Evolutionary conservation across 208 protist species (phyloP).

Genomic region (Trypanosoma congolense): DNA sequence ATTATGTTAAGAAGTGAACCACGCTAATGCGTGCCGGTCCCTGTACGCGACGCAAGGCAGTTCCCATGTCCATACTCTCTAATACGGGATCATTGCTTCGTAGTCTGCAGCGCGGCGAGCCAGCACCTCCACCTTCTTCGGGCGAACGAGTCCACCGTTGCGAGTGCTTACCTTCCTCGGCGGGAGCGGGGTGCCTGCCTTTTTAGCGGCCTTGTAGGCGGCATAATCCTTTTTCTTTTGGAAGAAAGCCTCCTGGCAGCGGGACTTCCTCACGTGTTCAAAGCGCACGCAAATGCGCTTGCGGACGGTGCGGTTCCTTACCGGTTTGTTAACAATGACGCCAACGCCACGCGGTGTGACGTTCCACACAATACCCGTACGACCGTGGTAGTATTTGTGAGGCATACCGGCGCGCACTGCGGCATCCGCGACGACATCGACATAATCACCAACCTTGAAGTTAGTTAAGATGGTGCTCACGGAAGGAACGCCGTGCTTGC

Average conservation of each 20-base stretch:
- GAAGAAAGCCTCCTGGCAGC: slow-evolving; percentile 90
- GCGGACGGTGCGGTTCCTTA: slow-evolving; percentile 95
- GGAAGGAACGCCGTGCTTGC: slow-evolving; percentile 89
- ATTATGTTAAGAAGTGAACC: not conserved
- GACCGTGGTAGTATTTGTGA: slow-evolving; percentile 99
- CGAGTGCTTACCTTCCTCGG: slow-evolving; percentile 67
- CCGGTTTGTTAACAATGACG: slow-evolving; percentile 99
- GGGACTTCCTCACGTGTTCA: slow-evolving; percentile 97
- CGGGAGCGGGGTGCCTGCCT: slow-evolving; percentile 74
- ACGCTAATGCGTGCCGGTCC: not conserved
- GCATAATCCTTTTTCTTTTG: slow-evolving; percentile 77
- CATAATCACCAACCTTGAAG: slow-evolving; percentile 99
- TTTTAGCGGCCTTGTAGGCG: slow-evolving; percentile 68
- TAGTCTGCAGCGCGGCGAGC: slow-evolving; percentile 77
- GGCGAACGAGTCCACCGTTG: slow-evolving; percentile 61
- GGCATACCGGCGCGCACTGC: slow-evolving; percentile 99
- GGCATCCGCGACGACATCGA: slow-evolving; percentile 98
- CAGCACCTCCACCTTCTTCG: slow-evolving; percentile 74
- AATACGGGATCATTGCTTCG: slow-evolving; percentile 77
- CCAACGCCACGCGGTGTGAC: slow-evolving; percentile 98
- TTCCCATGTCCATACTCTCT: not conserved
- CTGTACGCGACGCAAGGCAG: not conserved
- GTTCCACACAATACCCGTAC: slow-evolving; percentile 99
- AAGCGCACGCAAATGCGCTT: slow-evolving; percentile 99
- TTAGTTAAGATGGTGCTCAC: slow-evolving; percentile 95